Evolutionary conservation across 1,284 basidiomycete species (phyloP), one percentile per base, ranked within the genome.

Genomic region (Leccinum griseonigrum): DNA sequence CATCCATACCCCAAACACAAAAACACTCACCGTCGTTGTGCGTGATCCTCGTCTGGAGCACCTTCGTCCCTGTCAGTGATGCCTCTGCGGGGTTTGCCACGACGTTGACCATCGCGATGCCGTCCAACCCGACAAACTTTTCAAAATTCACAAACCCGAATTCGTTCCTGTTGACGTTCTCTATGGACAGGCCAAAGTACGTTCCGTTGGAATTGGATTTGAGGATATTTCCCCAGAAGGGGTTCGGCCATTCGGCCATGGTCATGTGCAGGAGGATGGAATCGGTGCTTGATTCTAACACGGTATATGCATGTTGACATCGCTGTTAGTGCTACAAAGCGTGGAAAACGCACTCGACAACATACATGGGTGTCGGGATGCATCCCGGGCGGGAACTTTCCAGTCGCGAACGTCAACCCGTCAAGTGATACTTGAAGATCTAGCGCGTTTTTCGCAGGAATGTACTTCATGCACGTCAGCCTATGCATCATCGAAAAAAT

Each of bases 231-330:
- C 97, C 97, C 89, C 92, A 98, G 73, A 85, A 93, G 6, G 87
- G 90, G 16, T 80, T 83, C 0, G 84, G 82, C 13, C 83, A 80
- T 60, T 90, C 84, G 38, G 92, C 93, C 77, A 93, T 97, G 0
- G 97, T 98, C 78, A 97, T 92, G 69, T 97, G 96, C 26, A 99
- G 76, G 84, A 99, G 99, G 63, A 99, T 87, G 0, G 96, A 85
- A 63, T 92, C 87, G 0, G 97, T 99, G 69, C 85, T 92, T 4
- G 95, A 98, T 75, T 99, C 97, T 4, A 99, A 83, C 55, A 98
- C 87, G 2, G 95, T 98, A 76, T 96, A 97, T 0, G 94, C 94
- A 86, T 93, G n/a, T 43, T 34, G 34, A 22, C 34, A 34, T 34
- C 3, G 34, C 13, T 34, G 34, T 34, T 34, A 34, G 9, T 34